Base-by-base conservation (phyloP, 805 yeast species). In the Pichia deserticola region DNA sequence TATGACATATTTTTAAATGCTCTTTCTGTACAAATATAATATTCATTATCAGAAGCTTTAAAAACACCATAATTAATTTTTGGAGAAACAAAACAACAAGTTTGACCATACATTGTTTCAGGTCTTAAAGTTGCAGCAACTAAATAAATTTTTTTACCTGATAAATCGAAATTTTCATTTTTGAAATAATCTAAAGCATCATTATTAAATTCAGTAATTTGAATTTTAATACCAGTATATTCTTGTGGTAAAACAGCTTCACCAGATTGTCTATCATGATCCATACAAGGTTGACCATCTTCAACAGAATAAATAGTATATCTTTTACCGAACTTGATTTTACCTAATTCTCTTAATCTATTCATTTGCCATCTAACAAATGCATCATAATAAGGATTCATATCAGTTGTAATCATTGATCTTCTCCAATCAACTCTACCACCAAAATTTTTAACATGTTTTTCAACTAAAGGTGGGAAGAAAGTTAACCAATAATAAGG, bases 281-380 rank as follows among this genome's bases (percentile, higher is more conserved):
- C 99, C 92, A 93, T 90, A 77, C 99, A 93, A 38, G 99, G 95
- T 76, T 93, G 99, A 57, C 97, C 97, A 71, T 93, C 99, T 72
- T 87, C 92, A 66, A 89, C 96, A 40, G 98, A 90, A 73, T 88
- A 93, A 62, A 93, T 88, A 58, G 99, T 93, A 76, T 89, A 88
- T 73, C 99, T 84, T 75, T 92, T 95, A 69, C 99, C 99, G 60
- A 93, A 93, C 75, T 92, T 93, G 73, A 93, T 89, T 72, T 89
- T 92, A 56, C 92, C 96, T 51, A 77, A 71, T 43, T 80, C 89
- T 73, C 82, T 87, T 67, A 93, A 81, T 65, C 84, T 76, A 71
- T 84, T 88, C 81, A 93, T 87, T 71, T 89, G 96, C 99, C 99
- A 93, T 75, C 92, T 82, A 50, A 92, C 83, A 64, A 93, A 93